Evolutionary conservation across 805 yeast genomes (phyloP), one percentile per base, ranked within the genome.

Genomic region (Nakazawaea holstii): DNA sequence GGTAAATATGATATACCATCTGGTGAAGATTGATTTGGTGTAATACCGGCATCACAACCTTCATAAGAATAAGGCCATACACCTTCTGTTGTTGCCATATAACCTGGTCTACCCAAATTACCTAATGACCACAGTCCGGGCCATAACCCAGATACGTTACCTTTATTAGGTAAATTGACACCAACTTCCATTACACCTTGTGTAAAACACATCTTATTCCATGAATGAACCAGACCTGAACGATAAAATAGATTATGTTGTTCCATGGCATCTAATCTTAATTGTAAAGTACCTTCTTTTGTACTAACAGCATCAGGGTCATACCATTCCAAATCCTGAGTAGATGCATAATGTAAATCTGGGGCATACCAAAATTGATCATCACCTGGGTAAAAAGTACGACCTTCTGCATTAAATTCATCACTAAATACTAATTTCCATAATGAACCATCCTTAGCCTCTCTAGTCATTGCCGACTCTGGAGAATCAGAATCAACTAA

Each of bases 61-160:
- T 84, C 84, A 62, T 91, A 91, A 1, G 92, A 73, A 59, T 90
- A 91, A 4, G 98, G 97, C 98, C 98, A 91, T 27, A 87, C 84
- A 50, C 97, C 97, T 26, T 91, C 95, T 2, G 96, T 80, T 3
- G 92, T 73, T 6, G 95, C 88, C 69, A 80, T 67, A 60, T 79
- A 91, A 9, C 98, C 98, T 0, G 97, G 95, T 56, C 97, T 79
- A 27, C 86, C 98, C 54, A 91, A 72, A 59, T 91, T 91, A 39
- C 97, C 97, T 80, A 91, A 73, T 4, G 96, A 77, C 97, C 97
- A 91, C 49, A 88, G 57, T 73, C 97, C 98, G 1, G 98, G 97
- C 98, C 98, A 91, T 53, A 91, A 69, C 17, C 98, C 98, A 4
- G 84, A 71, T 29, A 83, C 74, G 48, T 79, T 70, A 57, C 95